These are phyloP conservation scores for Quercus bicolor DNA, from an alignment of 306 rosid species.

Conservation along the genomic window DNA sequence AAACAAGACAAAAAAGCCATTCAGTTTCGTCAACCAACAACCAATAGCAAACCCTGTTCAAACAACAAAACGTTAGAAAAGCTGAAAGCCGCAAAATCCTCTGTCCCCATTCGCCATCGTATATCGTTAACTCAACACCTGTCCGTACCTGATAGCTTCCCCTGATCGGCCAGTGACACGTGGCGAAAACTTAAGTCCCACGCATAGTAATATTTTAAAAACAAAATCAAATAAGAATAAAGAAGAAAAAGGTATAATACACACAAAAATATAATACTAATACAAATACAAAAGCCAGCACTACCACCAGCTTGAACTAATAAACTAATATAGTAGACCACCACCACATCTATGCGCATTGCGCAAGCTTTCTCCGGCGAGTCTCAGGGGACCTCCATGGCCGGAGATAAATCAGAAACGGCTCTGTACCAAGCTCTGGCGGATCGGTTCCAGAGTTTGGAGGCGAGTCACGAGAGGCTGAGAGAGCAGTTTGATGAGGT, in stretches of 20 bases:
- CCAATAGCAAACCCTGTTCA: constrained; percentile 9
- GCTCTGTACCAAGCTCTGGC: constrained; percentile 18
- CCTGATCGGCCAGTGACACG: constrained; percentile 14
- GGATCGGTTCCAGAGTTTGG: constrained; percentile 53
- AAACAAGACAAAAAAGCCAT: background rate
- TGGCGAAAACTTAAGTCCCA: constrained; percentile 21
- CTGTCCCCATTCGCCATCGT: constrained; percentile 6
- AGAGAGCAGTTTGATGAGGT: constrained; percentile 39
- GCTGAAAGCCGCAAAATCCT: background rate
- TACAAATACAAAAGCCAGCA: background rate
- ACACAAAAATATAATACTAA: background rate
- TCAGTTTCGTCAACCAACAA: background rate
- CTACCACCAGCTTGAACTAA: no score
- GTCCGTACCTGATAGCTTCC: constrained; percentile 20
- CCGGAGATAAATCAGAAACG: constrained; percentile 5
- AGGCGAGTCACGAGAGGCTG: constrained; percentile 45
- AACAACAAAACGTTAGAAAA: background rate
- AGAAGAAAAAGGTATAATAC: background rate
- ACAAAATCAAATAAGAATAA: background rate
- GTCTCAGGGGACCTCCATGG: constrained; percentile 37
- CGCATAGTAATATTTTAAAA: background rate
- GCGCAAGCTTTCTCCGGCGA: constrained; percentile 23
- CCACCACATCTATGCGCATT: constrained; percentile 25
- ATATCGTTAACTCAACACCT: background rate
- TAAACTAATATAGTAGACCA: background rate